phyloP scores from a whole-genome alignment of 345 rosid genomes.

The Lepidium didymum region DNA sequence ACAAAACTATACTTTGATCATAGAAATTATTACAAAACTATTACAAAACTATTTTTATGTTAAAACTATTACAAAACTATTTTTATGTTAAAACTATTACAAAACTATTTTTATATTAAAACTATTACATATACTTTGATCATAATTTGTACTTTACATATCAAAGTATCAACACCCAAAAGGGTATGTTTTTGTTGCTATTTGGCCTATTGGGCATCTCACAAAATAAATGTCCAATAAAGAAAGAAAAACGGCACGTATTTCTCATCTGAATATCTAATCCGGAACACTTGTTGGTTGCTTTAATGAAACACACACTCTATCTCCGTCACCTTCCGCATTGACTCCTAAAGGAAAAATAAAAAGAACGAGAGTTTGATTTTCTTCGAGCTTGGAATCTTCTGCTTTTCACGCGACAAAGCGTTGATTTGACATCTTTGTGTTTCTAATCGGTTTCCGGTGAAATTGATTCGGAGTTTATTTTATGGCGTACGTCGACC shows the following conservation, averaged over 20 bases:
- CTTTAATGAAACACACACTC: not conserved
- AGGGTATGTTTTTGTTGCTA: too few relatives aligned
- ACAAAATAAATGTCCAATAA: too few relatives aligned
- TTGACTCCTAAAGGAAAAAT: not conserved
- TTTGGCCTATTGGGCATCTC: too few relatives aligned
- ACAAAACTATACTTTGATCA: too few relatives aligned
- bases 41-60: too few relatives aligned
- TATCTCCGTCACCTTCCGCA: slow-evolving; percentile 1
- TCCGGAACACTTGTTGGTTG: not conserved
- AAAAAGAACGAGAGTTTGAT: slow-evolving; percentile 9
- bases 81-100: too few relatives aligned
- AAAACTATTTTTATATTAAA: too few relatives aligned
- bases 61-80: too few relatives aligned
- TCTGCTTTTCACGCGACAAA: not conserved
- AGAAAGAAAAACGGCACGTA: not conserved
- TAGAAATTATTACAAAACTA: too few relatives aligned
- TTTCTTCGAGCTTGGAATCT: slow-evolving; percentile 14
- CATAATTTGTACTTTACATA: too few relatives aligned
- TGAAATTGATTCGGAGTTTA: not conserved
- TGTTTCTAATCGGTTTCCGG: slow-evolving; percentile 5
- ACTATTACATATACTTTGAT: too few relatives aligned
- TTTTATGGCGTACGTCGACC: slow-evolving; percentile 94
- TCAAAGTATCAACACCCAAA: too few relatives aligned
- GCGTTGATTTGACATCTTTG: not conserved
- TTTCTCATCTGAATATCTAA: not conserved